A percentile compares a stretch with the other conserved stretches of the same genome.
Evolutionary conservation across 2,329 filamentous ascomycete species (phyloP).

Genomic region (Xylariaceae sp.): DNA sequence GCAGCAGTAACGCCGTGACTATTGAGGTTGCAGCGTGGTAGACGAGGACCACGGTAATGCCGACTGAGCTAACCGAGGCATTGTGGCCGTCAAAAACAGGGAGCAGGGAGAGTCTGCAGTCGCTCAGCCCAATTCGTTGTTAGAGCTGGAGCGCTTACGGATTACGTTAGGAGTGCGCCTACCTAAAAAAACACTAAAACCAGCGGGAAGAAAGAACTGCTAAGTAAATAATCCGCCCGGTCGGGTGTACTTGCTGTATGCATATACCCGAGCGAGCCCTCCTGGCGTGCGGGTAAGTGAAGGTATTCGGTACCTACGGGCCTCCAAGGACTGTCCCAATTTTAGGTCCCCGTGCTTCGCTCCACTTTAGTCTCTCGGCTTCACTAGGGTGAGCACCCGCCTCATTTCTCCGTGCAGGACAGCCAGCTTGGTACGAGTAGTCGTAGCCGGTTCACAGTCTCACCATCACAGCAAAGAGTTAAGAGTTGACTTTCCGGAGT

Average conservation of each 20-base stretch:
- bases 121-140: neutral
- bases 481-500: no score
- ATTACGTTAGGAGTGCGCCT: no score
- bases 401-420: no score
- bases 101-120: neutral
- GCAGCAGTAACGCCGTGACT: no score
- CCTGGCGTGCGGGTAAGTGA: neutral
- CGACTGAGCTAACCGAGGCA: neutral
- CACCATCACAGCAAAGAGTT: no score
- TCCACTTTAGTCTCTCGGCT: no score
- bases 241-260: neutral
- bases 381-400: no score
- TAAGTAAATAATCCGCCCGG: neutral
- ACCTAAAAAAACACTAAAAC: no score
- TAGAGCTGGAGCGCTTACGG: no score
- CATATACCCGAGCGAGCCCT: neutral
- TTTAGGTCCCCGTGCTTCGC: neutral
- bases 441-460: no score
- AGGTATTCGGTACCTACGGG: neutral
- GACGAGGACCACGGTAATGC: neutral
- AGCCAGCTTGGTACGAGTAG: no score
- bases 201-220: neutral
- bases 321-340: neutral
- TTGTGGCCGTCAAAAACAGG: neutral
- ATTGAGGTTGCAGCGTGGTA: neutral